These are phyloP conservation scores for Aspergillus calidoustus DNA, from an alignment of 2,329 filamentous ascomycete genomes.

Conservation along the genomic window DNA sequence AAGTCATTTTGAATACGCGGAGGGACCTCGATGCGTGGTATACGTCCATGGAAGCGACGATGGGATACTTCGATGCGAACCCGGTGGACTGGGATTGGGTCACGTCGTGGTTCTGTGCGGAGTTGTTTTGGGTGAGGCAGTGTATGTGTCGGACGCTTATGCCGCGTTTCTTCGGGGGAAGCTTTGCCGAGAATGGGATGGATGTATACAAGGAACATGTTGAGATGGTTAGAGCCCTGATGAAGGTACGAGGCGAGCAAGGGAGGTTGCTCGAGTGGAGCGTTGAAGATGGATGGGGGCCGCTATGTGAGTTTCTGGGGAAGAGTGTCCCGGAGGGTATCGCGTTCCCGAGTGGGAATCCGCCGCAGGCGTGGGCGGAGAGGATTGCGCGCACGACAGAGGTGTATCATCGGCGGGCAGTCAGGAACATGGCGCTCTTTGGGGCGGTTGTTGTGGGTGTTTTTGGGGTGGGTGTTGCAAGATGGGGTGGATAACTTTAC, in stretches of 20 bases:
- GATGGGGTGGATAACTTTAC: not conserved
- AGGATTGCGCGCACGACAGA: conserved; percentile 23
- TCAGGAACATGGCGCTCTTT: conserved; percentile 24
- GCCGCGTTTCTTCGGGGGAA: conserved; percentile 23
- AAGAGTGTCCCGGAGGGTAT: not conserved
- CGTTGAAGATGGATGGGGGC: conserved; percentile 36
- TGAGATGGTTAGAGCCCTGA: conserved; percentile 22
- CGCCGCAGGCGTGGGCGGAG: conserved; percentile 23
- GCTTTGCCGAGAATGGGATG: conserved; percentile 13
- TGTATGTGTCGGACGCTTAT: conserved; percentile 24
- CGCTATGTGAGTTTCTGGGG: conserved; percentile 24
- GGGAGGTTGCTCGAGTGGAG: conserved; percentile 31
- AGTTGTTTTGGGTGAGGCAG: conserved; percentile 27
- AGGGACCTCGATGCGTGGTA: conserved; percentile 24
- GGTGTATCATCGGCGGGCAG: conserved; percentile 19
- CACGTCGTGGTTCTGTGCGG: conserved; percentile 23
- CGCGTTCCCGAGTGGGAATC: conserved; percentile 6
- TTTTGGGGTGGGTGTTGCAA: not conserved
- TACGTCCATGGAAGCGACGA: conserved; percentile 23
- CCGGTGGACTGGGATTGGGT: conserved; percentile 24
- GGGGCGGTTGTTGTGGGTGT: conserved; percentile 1
- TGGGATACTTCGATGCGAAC: conserved; percentile 23
- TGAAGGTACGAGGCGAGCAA: conserved; percentile 1
- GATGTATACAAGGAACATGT: conserved; percentile 20
- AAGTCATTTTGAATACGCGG: conserved; percentile 25